Evolutionary conservation across 2,329 filamentous ascomycete species (phyloP).

Genomic region (Drechslerella stenobrocha): DNA sequence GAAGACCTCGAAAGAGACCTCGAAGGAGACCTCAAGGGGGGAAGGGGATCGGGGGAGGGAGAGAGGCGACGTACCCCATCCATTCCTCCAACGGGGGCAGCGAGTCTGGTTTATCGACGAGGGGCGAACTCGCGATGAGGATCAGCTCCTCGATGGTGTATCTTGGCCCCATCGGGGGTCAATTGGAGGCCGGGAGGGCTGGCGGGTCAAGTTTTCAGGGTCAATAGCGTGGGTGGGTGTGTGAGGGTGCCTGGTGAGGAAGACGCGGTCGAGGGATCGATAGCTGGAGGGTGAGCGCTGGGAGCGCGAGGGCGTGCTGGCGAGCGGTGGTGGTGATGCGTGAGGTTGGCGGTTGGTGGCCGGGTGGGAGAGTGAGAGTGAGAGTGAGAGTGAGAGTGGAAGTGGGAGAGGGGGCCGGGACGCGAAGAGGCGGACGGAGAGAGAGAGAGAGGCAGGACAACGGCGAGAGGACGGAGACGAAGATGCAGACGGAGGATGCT

Average conservation of each 20-base stretch:
- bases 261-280: neutral
- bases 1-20: neutral
- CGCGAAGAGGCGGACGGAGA: conserved; percentile 34
- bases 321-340: conserved; percentile 6
- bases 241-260: neutral
- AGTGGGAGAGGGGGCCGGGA: conserved; percentile 13
- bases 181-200: conserved; percentile 18
- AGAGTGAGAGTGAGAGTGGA: conserved; percentile 9
- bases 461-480: too few species aligned
- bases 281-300: too few species aligned
- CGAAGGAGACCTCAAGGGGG: neutral
- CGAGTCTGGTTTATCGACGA: conserved; percentile 61
- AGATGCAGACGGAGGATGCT: neutral
- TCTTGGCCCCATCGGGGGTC: conserved; percentile 49
- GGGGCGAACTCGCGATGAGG: conserved; percentile 59
- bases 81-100: conserved; percentile 64
- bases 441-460: too few species aligned
- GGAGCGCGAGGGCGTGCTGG: neutral
- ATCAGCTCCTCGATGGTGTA: conserved; percentile 61
- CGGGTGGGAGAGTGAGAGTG: conserved; percentile 1
- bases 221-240: neutral
- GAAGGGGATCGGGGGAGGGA: too few species aligned
- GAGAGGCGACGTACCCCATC: conserved; percentile 62
- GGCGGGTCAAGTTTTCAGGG: neutral
- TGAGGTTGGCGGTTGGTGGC: conserved; percentile 7